Conservation (phyloP, 192 early-diverging fungal genomes). For the Chytriomyces confervae region DNA sequence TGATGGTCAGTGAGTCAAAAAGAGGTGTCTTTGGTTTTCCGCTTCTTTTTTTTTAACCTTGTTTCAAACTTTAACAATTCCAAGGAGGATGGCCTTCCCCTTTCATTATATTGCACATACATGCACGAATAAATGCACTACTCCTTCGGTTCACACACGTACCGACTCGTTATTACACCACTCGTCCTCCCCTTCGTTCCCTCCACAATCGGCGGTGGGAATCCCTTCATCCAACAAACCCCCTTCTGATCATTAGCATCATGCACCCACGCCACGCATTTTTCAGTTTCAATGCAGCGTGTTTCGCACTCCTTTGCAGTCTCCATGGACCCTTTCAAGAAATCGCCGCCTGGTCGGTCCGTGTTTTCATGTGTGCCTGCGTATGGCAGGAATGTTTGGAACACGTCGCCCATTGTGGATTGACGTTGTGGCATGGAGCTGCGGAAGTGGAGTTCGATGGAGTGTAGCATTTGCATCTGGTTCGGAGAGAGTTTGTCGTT, state of each 20-base stretch:
- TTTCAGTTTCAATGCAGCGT: neutral
- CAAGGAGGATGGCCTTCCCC: no score
- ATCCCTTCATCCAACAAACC: constrained; percentile 16
- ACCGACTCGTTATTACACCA: constrained; percentile 3
- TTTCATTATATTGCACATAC: no score
- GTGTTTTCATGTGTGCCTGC: neutral
- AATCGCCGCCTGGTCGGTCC: constrained; percentile 17
- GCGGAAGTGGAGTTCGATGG: neutral
- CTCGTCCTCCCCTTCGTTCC: neutral
- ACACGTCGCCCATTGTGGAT: constrained; percentile 7
- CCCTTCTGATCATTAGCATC: neutral
- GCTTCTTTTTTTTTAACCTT: no score
- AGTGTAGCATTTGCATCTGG: constrained; percentile 51
- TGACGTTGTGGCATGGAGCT: neutral
- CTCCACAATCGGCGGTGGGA: neutral
- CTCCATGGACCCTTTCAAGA: neutral
- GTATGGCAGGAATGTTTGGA: neutral
- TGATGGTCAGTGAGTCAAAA: neutral
- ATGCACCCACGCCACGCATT: constrained; percentile 13
- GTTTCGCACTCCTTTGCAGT: neutral
- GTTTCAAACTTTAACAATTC: no score
- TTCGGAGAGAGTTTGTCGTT: no score
- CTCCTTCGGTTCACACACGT: neutral
- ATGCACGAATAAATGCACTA: neutral
- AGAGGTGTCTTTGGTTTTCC: neutral